Conservation (phyloP, 352 stramenopile genomes). For the Globisporangium carolinianum region DNA sequence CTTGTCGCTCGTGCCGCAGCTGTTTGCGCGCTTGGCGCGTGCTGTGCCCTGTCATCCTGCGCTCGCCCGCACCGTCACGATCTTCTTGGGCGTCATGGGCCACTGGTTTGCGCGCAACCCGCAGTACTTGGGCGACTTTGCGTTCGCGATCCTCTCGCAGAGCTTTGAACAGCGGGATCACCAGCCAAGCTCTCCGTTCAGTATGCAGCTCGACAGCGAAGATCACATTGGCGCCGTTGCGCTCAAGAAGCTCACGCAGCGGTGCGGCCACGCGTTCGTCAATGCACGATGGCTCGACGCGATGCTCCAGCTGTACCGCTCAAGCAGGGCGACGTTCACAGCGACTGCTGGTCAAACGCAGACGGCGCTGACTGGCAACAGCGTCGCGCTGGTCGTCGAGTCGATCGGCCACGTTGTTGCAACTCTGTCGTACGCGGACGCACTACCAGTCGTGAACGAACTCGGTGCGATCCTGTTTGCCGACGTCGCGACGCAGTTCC, state of each 20-base stretch:
- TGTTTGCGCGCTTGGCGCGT: conserved; percentile 70
- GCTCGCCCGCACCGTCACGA: conserved; percentile 50
- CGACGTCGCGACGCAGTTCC: conserved; percentile 42
- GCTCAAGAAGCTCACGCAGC: conserved; percentile 57
- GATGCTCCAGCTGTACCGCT: conserved; percentile 53
- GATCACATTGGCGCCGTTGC: conserved; percentile 70
- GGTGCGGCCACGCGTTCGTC: conserved; percentile 60
- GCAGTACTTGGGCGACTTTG: conserved; percentile 39
- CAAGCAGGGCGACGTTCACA: conserved; percentile 18
- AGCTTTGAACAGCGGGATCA: conserved; percentile 46
- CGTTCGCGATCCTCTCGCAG: conserved; percentile 66
- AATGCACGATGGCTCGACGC: conserved; percentile 65
- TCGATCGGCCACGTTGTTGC: conserved; percentile 58
- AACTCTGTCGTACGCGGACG: conserved; percentile 63
- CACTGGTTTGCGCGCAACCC: conserved; percentile 75
- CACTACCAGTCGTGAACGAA: conserved; percentile 50
- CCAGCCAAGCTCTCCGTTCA: conserved; percentile 35
- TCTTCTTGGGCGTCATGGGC: conserved; percentile 62
- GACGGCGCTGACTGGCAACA: conserved; percentile 29
- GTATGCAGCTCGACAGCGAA: conserved; percentile 27
- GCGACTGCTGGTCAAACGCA: conserved; percentile 6
- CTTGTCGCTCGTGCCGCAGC: conserved; percentile 56
- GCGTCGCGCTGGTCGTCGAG: conserved; percentile 56
- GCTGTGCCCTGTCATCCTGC: conserved; percentile 55
- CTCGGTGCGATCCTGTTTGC: conserved; percentile 59